These are phyloP conservation scores for Craspedostauros australis DNA, from an alignment of 108 stramenopile genomes.

Conservation along the genomic window DNA sequence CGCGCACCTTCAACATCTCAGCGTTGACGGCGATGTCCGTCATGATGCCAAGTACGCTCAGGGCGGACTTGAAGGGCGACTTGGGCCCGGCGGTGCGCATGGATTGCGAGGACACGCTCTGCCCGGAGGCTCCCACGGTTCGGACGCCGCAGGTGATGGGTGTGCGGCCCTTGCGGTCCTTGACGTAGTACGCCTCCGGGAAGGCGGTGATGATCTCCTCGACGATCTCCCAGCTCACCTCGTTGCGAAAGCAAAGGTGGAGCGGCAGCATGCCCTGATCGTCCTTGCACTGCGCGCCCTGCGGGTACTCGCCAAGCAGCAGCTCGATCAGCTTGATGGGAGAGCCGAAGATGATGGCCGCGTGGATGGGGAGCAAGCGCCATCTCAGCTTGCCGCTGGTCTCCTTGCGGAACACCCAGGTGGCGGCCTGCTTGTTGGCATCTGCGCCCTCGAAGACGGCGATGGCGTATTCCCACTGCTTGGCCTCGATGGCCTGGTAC, in stretches of 20 bases:
- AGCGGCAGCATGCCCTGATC: slow-evolving; percentile 82
- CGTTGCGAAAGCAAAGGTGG: slow-evolving; percentile 76
- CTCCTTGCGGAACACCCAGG: slow-evolving; percentile 76
- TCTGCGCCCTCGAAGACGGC: slow-evolving; percentile 3
- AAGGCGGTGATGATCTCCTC: slow-evolving; percentile 58
- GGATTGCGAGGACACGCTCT: slow-evolving; percentile 22
- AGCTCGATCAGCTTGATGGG: slow-evolving; percentile 41
- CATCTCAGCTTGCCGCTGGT: slow-evolving; percentile 70
- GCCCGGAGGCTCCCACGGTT: slow-evolving; percentile 22
- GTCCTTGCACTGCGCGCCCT: slow-evolving; percentile 67
- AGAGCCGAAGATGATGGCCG: slow-evolving; percentile 75
- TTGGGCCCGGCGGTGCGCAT: slow-evolving; percentile 20
- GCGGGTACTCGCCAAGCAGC: slow-evolving; percentile 48
- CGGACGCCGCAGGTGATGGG: slow-evolving; percentile 45
- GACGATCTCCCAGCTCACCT: slow-evolving; percentile 46
- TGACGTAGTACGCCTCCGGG: slow-evolving; percentile 59
- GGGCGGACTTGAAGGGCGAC: slow-evolving; percentile 23
- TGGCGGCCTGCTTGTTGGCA: slow-evolving; percentile 22
- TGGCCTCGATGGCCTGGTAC: slow-evolving; percentile 62
- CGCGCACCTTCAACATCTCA: slow-evolving; percentile 13
- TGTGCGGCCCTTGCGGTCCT: slow-evolving; percentile 75
- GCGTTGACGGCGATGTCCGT: slow-evolving; percentile 38
- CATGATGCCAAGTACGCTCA: slow-evolving; percentile 34
- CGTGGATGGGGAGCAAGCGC: slow-evolving; percentile 76
- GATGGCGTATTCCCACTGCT: slow-evolving; percentile 57